A percentile compares a stretch with the other conserved stretches of the same genome.
phyloP scores from a whole-genome alignment of 2,329 filamentous ascomycete species.

The Sarocladium oryzae region DNA sequence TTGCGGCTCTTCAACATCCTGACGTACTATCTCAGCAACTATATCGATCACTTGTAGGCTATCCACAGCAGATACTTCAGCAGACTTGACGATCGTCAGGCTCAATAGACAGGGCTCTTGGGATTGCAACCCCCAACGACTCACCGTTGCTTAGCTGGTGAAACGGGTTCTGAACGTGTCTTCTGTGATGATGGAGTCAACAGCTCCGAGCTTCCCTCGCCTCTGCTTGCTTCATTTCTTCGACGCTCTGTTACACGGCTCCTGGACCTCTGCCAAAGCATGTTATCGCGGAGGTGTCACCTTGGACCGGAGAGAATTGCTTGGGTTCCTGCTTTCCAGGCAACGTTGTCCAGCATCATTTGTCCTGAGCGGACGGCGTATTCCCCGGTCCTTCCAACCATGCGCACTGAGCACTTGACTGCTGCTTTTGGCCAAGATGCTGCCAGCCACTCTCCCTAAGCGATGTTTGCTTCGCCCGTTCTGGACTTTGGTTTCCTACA shows the following conservation, averaged over 20 bases:
- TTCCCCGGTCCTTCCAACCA: conserved; percentile 2
- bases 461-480: not conserved
- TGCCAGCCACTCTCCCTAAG: not conserved
- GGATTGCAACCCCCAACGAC: too few relatives aligned
- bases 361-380: not conserved
- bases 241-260: not conserved
- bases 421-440: not conserved
- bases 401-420: not conserved
- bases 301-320: not conserved
- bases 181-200: not conserved
- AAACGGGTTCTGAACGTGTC: too few relatives aligned
- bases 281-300: conserved; percentile 4
- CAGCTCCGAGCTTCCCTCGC: too few relatives aligned
- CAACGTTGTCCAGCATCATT: conserved; percentile 1
- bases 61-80: too few relatives aligned
- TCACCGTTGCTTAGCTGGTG: not conserved
- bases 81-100: too few relatives aligned
- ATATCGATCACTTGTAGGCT: not conserved
- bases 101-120: not conserved
- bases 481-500: not conserved
- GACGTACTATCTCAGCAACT: too few relatives aligned
- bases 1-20: too few relatives aligned
- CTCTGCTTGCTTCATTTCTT: conserved; percentile 8
- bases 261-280: conserved; percentile 1
- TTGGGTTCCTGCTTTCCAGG: not conserved